A percentile compares a stretch with the other conserved stretches of the same genome.
Evolutionary conservation across 1,284 basidiomycete species (phyloP).

Genomic region (Malassezia restricta): DNA sequence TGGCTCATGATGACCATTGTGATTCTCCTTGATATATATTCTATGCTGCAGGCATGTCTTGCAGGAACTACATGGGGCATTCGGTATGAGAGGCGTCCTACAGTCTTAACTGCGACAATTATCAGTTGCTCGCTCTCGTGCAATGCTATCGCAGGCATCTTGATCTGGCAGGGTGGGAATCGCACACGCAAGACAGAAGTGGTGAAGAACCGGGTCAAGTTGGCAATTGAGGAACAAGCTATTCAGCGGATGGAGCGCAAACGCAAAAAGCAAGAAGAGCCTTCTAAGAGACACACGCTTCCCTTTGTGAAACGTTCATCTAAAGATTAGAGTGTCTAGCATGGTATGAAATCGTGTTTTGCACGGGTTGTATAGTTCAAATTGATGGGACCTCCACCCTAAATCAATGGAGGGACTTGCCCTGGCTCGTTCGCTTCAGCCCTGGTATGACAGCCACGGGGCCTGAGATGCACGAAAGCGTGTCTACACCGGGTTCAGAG

Average conservation of each 20-base stretch:
- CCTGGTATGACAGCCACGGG: no score
- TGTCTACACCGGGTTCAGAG: conserved; percentile 1
- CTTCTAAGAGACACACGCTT: not conserved
- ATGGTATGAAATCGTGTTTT: no score
- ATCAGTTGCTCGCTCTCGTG: conserved; percentile 67
- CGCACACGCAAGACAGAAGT: conserved; percentile 64
- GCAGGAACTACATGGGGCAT: conserved; percentile 68
- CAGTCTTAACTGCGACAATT: conserved; percentile 55
- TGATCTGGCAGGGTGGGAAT: conserved; percentile 66
- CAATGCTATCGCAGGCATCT: conserved; percentile 63
- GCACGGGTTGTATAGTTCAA: no score
- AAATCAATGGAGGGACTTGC: no score
- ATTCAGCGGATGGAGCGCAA: conserved; percentile 18
- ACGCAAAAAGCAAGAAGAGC: not conserved
- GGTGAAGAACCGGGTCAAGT: conserved; percentile 60
- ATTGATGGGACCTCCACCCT: no score
- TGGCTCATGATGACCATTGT: conserved; percentile 23
- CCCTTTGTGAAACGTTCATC: not conserved
- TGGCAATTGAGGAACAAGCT: conserved; percentile 53
- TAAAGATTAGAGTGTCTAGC: no score
- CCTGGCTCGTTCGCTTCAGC: no score
- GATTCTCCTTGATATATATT: conserved; percentile 35
- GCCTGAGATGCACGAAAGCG: no score
- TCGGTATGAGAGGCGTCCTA: conserved; percentile 46
- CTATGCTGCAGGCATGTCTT: conserved; percentile 52